Conservation (phyloP, 371 early-diverging fungal genomes). For the Mortierella sp. region DNA sequence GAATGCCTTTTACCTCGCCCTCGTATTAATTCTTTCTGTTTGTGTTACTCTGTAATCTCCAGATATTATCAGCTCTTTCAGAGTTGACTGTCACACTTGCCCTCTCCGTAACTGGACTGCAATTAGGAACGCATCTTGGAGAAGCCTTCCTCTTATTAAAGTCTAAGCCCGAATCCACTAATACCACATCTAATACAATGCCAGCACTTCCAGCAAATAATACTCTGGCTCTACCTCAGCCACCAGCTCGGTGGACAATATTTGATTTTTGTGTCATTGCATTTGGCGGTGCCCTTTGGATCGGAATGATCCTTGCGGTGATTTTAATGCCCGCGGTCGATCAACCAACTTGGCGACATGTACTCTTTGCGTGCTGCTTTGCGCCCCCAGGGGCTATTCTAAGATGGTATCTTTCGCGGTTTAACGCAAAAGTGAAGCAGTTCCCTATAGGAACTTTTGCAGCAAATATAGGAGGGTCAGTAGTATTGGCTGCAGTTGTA, state of each 20-base stretch:
- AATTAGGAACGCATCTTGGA: conserved; percentile 42
- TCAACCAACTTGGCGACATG: conserved; percentile 44
- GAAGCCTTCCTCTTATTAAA: conserved; percentile 20
- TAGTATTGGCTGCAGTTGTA: conserved; percentile 66
- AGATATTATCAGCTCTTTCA: conserved; percentile 44
- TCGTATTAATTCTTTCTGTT: not conserved
- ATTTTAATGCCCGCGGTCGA: conserved; percentile 53
- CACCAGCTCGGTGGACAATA: conserved; percentile 31
- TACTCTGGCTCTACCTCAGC: not conserved
- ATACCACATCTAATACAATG: not conserved
- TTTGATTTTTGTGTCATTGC: conserved; percentile 27
- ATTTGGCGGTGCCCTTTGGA: conserved; percentile 57
- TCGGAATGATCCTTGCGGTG: conserved; percentile 59
- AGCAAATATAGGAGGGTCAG: conserved; percentile 75
- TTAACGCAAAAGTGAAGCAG: conserved; percentile 56
- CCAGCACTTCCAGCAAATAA: not conserved
- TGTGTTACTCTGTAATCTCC: not conserved
- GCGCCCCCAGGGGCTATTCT: conserved; percentile 71
- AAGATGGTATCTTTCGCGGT: conserved; percentile 76
- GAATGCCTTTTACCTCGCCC: not conserved
- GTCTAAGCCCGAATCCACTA: not conserved
- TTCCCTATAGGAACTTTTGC: conserved; percentile 78
- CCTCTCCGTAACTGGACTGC: conserved; percentile 31
- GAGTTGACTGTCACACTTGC: conserved; percentile 43
- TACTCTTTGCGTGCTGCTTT: conserved; percentile 66